Base-by-base conservation (phyloP, 805 yeast genomes). In the Starmerella khaoyaiensis region DNA sequence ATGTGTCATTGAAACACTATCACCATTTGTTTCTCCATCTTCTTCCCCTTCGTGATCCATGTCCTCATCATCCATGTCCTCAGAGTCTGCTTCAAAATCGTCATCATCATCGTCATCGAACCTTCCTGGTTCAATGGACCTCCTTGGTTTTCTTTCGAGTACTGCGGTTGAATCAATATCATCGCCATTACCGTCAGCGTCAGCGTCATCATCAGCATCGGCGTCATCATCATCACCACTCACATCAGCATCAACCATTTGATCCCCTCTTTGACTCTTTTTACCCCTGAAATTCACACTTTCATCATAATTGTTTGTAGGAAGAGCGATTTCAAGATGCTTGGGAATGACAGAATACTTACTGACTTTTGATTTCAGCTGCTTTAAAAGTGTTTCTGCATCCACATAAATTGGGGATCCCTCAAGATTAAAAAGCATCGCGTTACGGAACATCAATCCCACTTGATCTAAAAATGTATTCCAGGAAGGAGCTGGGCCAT, bases 371-470 rank as follows among this genome's bases (percentile, higher is more conserved):
- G 45, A 30, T 32, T 49, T 44, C 46, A 78, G 74, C 42, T 65
- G 65, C 21, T 64, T 65, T 42, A 71, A 65, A 36, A 90, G 64
- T 30, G 69, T 67, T 26, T 56, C 59, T 0, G 96, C 77, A 58
- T 83, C 93, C 42, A 71, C 71, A 52, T 74, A 73, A 28, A 86
- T 75, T 36, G 72, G 65, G 36, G 90, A 72, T 1, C 70, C 72
- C 36, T 79, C 79, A 42, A 74, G 79, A 56, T 86, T 87, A 58
- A 75, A 87, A 1, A 67, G 56, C 52, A 74, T 73, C 2, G 96
- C 94, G 58, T 90, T 90, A 31, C 64, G 53, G 60, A 86, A 84
- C 11, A 87, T 75, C 36, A 76, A 60, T 21, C 63, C 60, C 5
- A 78, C 63, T 35, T 76, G 78, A 16, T 64, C 67, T 39, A 68